phyloP scores from a whole-genome alignment of 441 rosid species.

The Gossypium davidsonii region DNA sequence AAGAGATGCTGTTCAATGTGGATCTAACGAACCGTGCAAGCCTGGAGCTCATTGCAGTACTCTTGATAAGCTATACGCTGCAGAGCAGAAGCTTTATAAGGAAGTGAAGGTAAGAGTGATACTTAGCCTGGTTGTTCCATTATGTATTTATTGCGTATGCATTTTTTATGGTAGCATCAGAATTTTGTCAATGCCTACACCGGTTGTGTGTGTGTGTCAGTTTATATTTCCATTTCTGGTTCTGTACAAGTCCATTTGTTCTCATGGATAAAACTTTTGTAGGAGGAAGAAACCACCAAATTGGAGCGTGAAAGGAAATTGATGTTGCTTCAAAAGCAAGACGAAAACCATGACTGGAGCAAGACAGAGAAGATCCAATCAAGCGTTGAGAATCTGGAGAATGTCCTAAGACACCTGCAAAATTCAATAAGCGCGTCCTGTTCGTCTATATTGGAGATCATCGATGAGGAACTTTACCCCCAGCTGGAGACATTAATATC shows the following conservation, averaged over 20 bases:
- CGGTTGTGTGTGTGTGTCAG: neutral
- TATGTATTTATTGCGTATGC: neutral
- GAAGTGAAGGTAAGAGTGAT: slow-evolving; percentile 54
- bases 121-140: slow-evolving; percentile 23
- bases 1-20: slow-evolving; percentile 36
- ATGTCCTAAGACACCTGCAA: slow-evolving; percentile 44
- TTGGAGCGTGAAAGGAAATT: slow-evolving; percentile 66
- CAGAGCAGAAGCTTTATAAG: slow-evolving; percentile 79
- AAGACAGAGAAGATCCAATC: slow-evolving; percentile 59
- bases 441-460: slow-evolving; percentile 45
- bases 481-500: slow-evolving; percentile 69
- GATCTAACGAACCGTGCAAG: slow-evolving; percentile 59
- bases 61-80: slow-evolving; percentile 64
- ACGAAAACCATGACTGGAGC: slow-evolving; percentile 48
- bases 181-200: neutral
- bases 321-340: slow-evolving; percentile 56
- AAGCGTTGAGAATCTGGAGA: slow-evolving; percentile 52
- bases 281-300: slow-evolving; percentile 77
- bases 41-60: slow-evolving; percentile 84
- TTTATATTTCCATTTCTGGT: slow-evolving; percentile 1
- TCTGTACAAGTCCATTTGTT: neutral
- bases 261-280: slow-evolving; percentile 6
- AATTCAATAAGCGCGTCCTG: slow-evolving; percentile 51
- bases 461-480: slow-evolving; percentile 78
- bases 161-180: neutral